phyloP scores from a whole-genome alignment of 805 yeast genomes.

The Millerozyma acaciae region DNA sequence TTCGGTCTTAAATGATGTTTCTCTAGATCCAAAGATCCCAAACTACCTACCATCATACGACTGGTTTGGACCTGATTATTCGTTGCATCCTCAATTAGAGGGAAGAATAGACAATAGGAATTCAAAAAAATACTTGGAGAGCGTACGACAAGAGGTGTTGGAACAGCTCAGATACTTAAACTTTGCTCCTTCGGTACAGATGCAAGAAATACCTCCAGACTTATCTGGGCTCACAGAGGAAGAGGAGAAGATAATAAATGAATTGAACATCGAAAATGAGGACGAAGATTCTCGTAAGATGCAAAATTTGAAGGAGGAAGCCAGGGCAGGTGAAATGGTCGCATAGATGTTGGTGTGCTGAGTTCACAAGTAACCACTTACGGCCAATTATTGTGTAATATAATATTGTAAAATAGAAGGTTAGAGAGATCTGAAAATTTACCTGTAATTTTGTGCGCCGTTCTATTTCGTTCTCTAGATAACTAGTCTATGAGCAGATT shows the following conservation, averaged over 20 bases:
- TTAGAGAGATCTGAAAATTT: too few relatives aligned
- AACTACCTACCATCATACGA: conserved; percentile 68
- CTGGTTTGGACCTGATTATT: conserved; percentile 87
- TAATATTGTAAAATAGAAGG: too few relatives aligned
- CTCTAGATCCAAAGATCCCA: conserved; percentile 49
- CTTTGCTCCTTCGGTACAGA: conserved; percentile 92
- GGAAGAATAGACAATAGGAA: conserved; percentile 78
- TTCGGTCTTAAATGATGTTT: conserved; percentile 64
- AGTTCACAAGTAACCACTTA: too few relatives aligned
- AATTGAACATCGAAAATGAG: conserved; percentile 32
- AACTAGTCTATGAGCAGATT: too few relatives aligned
- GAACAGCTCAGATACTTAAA: conserved; percentile 79
- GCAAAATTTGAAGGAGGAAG: conserved; percentile 21
- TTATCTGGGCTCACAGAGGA: conserved; percentile 41
- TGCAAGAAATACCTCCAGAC: conserved; percentile 84
- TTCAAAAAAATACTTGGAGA: conserved; percentile 75
- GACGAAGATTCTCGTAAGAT: conserved; percentile 9
- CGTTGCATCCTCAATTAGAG: conserved; percentile 69
- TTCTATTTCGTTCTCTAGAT: too few relatives aligned
- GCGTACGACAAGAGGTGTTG: conserved; percentile 66
- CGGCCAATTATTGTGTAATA: too few relatives aligned
- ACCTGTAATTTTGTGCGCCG: too few relatives aligned
- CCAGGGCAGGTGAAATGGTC: conserved; percentile 18
- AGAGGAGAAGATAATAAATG: conserved; percentile 36
- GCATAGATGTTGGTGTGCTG: too few relatives aligned